Conservation (phyloP, 495 filamentous ascomycete species). For the Glonium stellatum region DNA sequence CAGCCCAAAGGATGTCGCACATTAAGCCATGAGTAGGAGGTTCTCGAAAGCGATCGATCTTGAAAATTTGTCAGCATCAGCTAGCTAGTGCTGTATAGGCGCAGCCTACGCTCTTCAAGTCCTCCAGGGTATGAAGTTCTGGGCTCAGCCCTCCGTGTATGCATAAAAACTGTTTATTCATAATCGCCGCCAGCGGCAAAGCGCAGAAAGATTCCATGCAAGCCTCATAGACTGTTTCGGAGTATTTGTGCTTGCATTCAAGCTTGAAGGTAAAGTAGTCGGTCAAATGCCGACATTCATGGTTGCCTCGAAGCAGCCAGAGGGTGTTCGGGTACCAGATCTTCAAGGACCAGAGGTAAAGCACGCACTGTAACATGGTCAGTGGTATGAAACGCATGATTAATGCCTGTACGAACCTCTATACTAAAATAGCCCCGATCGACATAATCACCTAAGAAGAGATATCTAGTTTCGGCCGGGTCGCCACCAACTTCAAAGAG, state of each 20-base stretch:
- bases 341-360: constrained; percentile 96
- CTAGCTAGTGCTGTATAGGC: background rate
- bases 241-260: constrained; percentile 99
- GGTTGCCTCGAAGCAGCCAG: constrained; percentile 94
- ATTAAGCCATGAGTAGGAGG: constrained; percentile 95
- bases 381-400: constrained; percentile 1
- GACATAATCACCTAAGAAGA: constrained; percentile 97
- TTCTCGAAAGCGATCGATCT: constrained; percentile 98
- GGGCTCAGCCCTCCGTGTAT: constrained; percentile 96
- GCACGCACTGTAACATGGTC: constrained; percentile 59
- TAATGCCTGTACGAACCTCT: constrained; percentile 50
- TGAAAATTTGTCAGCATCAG: constrained; percentile 11
- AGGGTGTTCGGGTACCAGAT: constrained; percentile 98
- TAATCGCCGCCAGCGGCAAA: constrained; percentile 88
- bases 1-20: constrained; percentile 99
- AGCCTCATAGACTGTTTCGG: constrained; percentile 90
- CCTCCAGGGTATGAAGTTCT: constrained; percentile 90
- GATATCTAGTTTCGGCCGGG: constrained; percentile 88
- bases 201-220: constrained; percentile 97
- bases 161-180: constrained; percentile 99
- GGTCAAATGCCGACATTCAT: constrained; percentile 96
- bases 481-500: constrained; percentile 97
- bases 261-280: constrained; percentile 99
- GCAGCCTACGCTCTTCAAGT: constrained; percentile 69
- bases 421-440: constrained; percentile 98